Evolutionary conservation across 2,329 filamentous ascomycete species (phyloP), one percentile per base, ranked within the genome.

Genomic region (Curvularia hawaiiensis): DNA sequence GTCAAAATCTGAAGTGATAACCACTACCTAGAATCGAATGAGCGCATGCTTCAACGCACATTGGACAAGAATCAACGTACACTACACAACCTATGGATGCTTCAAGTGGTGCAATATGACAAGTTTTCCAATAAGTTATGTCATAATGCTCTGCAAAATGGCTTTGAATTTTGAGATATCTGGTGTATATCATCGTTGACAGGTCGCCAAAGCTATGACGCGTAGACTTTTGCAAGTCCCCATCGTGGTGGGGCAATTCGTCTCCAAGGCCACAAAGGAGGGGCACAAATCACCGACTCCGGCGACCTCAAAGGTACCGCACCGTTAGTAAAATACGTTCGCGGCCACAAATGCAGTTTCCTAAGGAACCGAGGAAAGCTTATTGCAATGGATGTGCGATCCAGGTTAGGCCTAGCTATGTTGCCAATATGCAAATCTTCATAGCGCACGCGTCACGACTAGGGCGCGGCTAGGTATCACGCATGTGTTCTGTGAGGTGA

Each of bases 1-100:
- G 43, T 66, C 62, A 66, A 66, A 66, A 66, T 65, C 64, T 66
- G 64, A 63, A 66, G 62, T 66, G 64, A 66, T 66, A 66, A 66
- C 64, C 64, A 65, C 64, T 65, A 64, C 60, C 58, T 60, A 40
- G 54, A 59, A 54, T 60, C 58, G 56, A 62, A 60, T 62, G 54
- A 62, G 59, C 45, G 47, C 12, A 45, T 55, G 41, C 39, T 55
- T 35, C n/a, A 20, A n/a, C 7, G 28, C 26, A 38, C 3, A 24
- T 9, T 14, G 3, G 44, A 18, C 38, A 3, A 31, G 14, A 30
- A 50, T 41, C 18, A 48, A 53, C 58, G 14, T 60, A 63, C 60
- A 64, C 59, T 61, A 64, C 60, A 62, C 61, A 64, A 64, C 63
- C 58, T 35, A 46, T 59, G 40, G 47, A 45, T 52, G 48, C 43